Base-by-base conservation (phyloP, 179 eudicot species). In the Beta corolliflora region DNA sequence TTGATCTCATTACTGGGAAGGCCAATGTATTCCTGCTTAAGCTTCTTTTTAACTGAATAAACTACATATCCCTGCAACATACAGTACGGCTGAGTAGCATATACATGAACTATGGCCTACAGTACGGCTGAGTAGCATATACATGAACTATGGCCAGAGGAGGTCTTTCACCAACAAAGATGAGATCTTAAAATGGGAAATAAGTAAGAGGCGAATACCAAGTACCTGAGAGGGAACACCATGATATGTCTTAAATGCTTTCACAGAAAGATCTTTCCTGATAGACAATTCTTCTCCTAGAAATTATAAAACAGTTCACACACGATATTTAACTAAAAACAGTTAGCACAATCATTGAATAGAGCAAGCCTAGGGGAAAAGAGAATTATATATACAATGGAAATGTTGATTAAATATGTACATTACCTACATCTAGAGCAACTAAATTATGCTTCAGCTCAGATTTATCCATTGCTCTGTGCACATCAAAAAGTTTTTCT, bases 391-490 rank as follows among this genome's bases (percentile, higher is more conserved):
- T 50, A 59, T 18, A 58, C 19, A 69, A 7, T 23, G 11, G 19
- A 29, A 36, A 50, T 55, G 72, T 58, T 12, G n/a, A 79, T 41
- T 23, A 44, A 66, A 21, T 61, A 41, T 74, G 72, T 66, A 29
- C 77, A 80, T 88, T 90, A 96, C 98, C 99, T 78, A 91, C 89
- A 84, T 93, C 92, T 85, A 96, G 82, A 80, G 89, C 92, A 71
- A 96, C 80, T 53, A 96, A 83, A 77, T 85, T 91, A 88, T 91
- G 92, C 71, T 91, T 89, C 79, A 96, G 87, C 88, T 96, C 94
- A 53, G 98, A 94, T 16, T 96, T 90, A 63, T 94, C 98, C 91
- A 96, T 96, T 68, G 85, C 95, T 77, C 97, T 89, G 88, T 96
- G 99, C 36, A 87, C 97, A 82, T 96, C 98, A 82, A 96, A 91